Base-by-base conservation (phyloP, 768 basidiomycete species). In the Termitomyces sp. region DNA sequence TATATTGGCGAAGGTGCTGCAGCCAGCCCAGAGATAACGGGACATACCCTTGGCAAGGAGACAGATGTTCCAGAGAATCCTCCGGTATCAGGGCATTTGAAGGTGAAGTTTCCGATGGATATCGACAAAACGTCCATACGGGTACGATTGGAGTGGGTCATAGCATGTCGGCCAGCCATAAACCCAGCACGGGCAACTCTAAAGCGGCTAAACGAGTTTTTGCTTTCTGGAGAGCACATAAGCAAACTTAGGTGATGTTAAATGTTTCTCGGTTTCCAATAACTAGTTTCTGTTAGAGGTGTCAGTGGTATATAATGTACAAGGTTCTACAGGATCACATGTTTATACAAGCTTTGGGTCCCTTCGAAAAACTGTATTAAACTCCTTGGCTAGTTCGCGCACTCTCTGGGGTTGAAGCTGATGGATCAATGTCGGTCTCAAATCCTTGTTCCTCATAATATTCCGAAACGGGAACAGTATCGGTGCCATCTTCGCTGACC, bases 111-210 rank as follows among this genome's bases (percentile, higher is more conserved):
- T 13, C 58, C 57, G 18, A 31, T 41, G n/a, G 55, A 36, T 13
- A 55, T 52, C 16, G 78, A 76, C 62, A 97, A 97, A 69, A 71
- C 77, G 20, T 72, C 79, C 13, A 83, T 98, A 61, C 82, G 84
- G 12, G 86, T 77, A 13, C 80, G 93, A 18, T 76, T 98, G 37
- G 88, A 98, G 68, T 93, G 91, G 91, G 84, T 98, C 50, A 88
- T 95, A 58, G 77, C 87, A 20, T 87, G 84, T 62, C 75, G 81
- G 54, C 89, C 91, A 6, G 75, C 77, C 55, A 89, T 87, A 4
- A 98, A 97, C 68, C 95, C 96, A 0, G 86, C 91, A 11, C 81
- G 94, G 44, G 79, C 84, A 16, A 92, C 89, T 9, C 77, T 98
- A 59, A 91, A 91, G 70, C 74, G 86, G 15, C 82, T 91, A 47